Conservation (phyloP, 495 filamentous ascomycete species). For the Rusavskia elegans region DNA sequence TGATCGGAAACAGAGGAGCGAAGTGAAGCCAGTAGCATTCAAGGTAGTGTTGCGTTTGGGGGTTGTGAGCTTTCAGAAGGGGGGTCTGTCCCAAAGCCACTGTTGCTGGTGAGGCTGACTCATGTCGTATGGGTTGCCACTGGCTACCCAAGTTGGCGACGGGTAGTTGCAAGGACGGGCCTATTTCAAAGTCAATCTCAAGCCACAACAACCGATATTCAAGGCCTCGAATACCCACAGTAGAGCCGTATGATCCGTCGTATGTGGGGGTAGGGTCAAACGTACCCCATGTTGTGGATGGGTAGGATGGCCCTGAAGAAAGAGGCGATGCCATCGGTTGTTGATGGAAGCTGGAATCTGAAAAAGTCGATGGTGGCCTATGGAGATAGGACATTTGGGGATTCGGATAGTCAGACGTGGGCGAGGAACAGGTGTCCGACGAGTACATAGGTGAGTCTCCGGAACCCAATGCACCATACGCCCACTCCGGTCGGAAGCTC, state of each 20-base stretch:
- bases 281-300: neutral
- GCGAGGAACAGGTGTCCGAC: constrained; percentile 7
- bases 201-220: neutral
- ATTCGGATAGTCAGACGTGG: constrained; percentile 4
- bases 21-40: constrained; percentile 26
- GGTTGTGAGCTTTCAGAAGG: constrained; percentile 20
- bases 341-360: constrained; percentile 1
- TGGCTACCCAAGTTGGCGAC: constrained; percentile 25
- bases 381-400: neutral
- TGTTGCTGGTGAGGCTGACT: constrained; percentile 16
- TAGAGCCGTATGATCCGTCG: neutral
- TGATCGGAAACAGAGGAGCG: constrained; percentile 24
- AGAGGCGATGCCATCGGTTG: constrained; percentile 1
- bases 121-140: constrained; percentile 26
- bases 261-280: neutral
- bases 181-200: constrained; percentile 4
- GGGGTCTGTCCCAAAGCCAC: constrained; percentile 17
- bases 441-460: constrained; percentile 15
- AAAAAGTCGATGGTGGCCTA: neutral
- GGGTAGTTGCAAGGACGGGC: constrained; percentile 27
- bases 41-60: constrained; percentile 22
- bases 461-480: constrained; percentile 8
- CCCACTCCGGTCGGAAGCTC: constrained; percentile 7
- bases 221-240: constrained; percentile 6
- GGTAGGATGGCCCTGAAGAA: neutral